phyloP scores from a whole-genome alignment of 306 rosid genomes.

The Carpinus viminea region DNA sequence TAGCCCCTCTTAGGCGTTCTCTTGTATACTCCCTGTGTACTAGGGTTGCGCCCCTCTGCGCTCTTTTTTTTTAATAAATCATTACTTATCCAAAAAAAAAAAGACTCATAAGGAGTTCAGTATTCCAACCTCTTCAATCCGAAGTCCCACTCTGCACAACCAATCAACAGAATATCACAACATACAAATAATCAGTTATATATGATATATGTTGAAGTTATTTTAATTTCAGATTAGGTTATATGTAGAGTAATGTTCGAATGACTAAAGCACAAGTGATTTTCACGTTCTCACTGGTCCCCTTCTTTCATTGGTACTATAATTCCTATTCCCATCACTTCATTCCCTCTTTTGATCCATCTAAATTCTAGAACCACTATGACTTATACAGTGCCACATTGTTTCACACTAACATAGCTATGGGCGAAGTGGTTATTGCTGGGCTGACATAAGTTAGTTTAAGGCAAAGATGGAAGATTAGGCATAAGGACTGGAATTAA shows the following conservation, averaged over 20 bases:
- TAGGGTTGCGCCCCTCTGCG: too few species aligned
- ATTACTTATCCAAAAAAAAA: too few species aligned
- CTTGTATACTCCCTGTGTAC: too few species aligned
- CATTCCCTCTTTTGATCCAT: background rate
- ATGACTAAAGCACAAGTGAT: background rate
- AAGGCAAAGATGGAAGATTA: background rate
- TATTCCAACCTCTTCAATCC: background rate
- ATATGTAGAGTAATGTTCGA: background rate
- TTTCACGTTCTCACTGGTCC: background rate
- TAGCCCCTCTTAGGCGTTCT: too few species aligned
- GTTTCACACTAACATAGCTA: background rate
- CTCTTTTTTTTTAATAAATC: too few species aligned
- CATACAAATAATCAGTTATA: background rate
- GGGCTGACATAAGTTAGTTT: background rate
- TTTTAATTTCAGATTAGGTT: too few species aligned
- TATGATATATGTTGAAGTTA: background rate
- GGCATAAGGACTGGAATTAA: background rate
- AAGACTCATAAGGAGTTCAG: background rate
- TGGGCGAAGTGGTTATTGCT: background rate
- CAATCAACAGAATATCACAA: background rate
- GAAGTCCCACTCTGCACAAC: background rate
- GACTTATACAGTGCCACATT: background rate
- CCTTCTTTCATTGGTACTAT: background rate
- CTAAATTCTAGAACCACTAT: too few species aligned
- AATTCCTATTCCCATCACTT: background rate